phyloP scores from a whole-genome alignment of 2,329 filamentous ascomycete species.

The Phialophora macrospora region DNA sequence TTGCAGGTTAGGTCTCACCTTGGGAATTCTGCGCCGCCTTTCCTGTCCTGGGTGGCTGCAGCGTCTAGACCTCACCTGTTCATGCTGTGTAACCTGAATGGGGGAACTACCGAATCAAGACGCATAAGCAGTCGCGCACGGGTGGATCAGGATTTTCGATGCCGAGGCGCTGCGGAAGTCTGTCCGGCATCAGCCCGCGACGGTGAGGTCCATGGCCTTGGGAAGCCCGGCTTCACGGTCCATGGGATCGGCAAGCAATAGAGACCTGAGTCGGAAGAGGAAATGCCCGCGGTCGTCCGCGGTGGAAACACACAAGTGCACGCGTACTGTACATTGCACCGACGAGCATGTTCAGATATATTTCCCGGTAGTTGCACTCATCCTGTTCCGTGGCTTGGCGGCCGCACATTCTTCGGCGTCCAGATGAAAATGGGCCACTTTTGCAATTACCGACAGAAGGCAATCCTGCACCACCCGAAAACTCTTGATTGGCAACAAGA shows the following conservation, averaged over 20 bases:
- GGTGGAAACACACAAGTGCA: background rate
- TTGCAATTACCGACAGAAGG: constrained; percentile 6
- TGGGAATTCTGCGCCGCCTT: background rate
- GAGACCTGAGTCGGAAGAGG: background rate
- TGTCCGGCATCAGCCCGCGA: background rate
- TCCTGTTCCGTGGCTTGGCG: background rate
- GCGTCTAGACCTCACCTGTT: constrained; percentile 1
- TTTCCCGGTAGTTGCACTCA: too few species aligned
- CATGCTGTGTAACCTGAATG: constrained; percentile 9
- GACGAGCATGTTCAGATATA: background rate
- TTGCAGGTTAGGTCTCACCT: background rate
- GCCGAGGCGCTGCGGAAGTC: background rate
- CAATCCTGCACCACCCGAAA: background rate
- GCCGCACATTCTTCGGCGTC: background rate
- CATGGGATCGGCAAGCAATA: background rate
- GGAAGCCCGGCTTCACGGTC: background rate
- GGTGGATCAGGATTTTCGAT: background rate
- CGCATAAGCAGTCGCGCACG: background rate
- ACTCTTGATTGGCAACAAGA: constrained; percentile 6
- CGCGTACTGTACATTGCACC: background rate
- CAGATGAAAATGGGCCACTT: background rate
- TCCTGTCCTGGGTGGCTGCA: background rate
- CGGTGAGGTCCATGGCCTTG: background rate
- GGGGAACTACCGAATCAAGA: constrained; percentile 3
- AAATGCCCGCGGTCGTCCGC: background rate